These are phyloP conservation scores for Termitomyces titanicus DNA, from an alignment of 768 basidiomycete species.

Conservation along the genomic window DNA sequence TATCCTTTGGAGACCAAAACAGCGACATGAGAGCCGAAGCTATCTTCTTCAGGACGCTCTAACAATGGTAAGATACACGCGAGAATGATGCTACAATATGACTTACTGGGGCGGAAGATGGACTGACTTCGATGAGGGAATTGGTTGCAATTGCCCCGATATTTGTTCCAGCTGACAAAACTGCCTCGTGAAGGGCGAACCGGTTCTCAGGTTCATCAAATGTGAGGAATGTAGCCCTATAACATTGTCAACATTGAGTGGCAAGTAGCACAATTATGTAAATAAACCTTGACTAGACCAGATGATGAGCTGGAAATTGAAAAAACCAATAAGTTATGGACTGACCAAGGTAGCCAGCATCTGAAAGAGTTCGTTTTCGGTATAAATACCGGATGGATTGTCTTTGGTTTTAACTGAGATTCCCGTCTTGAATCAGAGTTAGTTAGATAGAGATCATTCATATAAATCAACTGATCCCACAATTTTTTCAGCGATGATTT, in stretches of 20 bases:
- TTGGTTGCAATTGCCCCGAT: conserved; percentile 28
- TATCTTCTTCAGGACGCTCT: neutral
- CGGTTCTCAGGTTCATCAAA: conserved; percentile 28
- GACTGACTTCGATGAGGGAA: conserved; percentile 21
- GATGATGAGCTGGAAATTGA: neutral
- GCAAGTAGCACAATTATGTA: conserved; percentile 2
- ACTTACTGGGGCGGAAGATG: conserved; percentile 24
- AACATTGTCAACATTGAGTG: neutral
- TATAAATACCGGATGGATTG: conserved; percentile 40
- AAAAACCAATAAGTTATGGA: neutral
- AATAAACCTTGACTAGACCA: neutral
- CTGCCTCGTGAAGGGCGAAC: conserved; percentile 26
- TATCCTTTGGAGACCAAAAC: conserved; percentile 16
- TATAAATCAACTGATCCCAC: conserved; percentile 17
- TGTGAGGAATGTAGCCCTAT: conserved; percentile 19
- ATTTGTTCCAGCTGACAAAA: conserved; percentile 24
- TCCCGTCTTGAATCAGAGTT: conserved; percentile 28
- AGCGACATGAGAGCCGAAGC: neutral
- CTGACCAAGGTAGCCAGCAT: conserved; percentile 34
- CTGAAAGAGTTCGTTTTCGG: conserved; percentile 43
- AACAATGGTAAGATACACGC: too few relatives aligned
- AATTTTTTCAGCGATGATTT: conserved; percentile 36
- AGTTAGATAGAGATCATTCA: neutral
- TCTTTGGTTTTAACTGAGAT: conserved; percentile 42
- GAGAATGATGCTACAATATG: neutral